Percentiles rank a stretch among this genome's conserved stretches.
phyloP scores from a whole-genome alignment of 306 rosid genomes.

The Arachis stenosperma region DNA sequence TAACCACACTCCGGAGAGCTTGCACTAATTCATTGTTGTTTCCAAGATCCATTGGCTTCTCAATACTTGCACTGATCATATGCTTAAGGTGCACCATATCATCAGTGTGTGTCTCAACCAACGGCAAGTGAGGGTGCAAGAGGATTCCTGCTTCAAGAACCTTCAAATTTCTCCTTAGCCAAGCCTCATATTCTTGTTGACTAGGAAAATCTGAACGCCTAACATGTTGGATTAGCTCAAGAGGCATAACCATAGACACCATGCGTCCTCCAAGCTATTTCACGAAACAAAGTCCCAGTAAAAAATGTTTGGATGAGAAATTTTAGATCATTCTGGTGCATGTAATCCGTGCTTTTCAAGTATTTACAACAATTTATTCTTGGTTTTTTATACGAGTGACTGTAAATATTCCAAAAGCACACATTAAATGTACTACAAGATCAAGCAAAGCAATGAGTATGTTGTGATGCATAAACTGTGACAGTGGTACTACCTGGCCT shows the following conservation, averaged over 20 bases:
- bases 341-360: too few species aligned
- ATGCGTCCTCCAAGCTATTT: slow-evolving; percentile 71
- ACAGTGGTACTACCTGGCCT: slow-evolving; percentile 65
- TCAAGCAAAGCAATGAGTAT: too few species aligned
- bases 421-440: too few species aligned
- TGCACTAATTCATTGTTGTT: slow-evolving; percentile 62
- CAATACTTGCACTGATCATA: slow-evolving; percentile 53
- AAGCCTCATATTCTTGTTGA: slow-evolving; percentile 71
- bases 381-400: too few species aligned
- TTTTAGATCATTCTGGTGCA: too few species aligned
- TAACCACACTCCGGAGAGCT: slow-evolving; percentile 51
- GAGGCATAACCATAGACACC: slow-evolving; percentile 75
- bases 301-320: too few species aligned
- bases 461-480: too few species aligned
- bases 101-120: slow-evolving; percentile 49
- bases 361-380: too few species aligned
- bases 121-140: slow-evolving; percentile 63
- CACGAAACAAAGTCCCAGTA: slow-evolving; percentile 21
- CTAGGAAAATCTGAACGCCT: slow-evolving; percentile 67
- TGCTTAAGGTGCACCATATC: slow-evolving; percentile 52
- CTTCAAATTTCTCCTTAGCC: slow-evolving; percentile 74
- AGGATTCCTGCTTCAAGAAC: slow-evolving; percentile 74
- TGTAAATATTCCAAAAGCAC: too few species aligned
- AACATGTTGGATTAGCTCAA: slow-evolving; percentile 77
- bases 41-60: slow-evolving; percentile 61